Evolutionary conservation across 345 rosid genomes (phyloP), one percentile per base, ranked within the genome.

Genomic region (Corchorus capsularis): DNA sequence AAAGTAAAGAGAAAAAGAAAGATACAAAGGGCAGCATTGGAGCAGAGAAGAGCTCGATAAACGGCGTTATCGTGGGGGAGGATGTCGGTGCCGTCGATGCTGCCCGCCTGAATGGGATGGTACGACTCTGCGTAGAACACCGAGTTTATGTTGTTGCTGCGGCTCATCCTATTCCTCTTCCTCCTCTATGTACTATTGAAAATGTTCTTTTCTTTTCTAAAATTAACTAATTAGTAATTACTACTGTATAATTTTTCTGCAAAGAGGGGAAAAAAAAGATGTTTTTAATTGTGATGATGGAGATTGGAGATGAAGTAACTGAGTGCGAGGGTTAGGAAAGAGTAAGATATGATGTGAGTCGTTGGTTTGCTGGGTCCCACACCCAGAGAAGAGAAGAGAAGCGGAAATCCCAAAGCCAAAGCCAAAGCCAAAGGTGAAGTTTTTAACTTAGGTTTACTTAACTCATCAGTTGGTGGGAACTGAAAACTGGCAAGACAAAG

Each of bases 61-160:
- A 93, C 83, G 72, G 83, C 97, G 83, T 88, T 88, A 78, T 93
- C 98, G 71, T 89, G 99, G 41, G 97, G 93, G 34, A 84, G 86
- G 76, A 89, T 71, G 61, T 89, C 99, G 22, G 94, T 93, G 83
- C 99, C 98, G 84, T 96, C 97, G 69, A 96, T 92, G 80, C 98
- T 96, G 4, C 98, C 98, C 0, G 89, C 96, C 77, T 96, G 99
- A 77, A 96, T 93, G 22, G 99, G 99, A 77, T 93, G 99, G 82
- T 93, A 95, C n/a, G 88, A 69, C 14, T 81, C 83, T 2, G 98
- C 98, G 71, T 90, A 91, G 87, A 96, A 96, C 80, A 96, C 99
- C 63, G 85, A 89, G 85, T 86, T 89, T 79, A 82, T 71, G 69
- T 66, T 73, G 71, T 13, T 75, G 73, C 57, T 79, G 61, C 78